phyloP scores from a whole-genome alignment of 495 filamentous ascomycete species.

The Cercophora newfieldiana region DNA sequence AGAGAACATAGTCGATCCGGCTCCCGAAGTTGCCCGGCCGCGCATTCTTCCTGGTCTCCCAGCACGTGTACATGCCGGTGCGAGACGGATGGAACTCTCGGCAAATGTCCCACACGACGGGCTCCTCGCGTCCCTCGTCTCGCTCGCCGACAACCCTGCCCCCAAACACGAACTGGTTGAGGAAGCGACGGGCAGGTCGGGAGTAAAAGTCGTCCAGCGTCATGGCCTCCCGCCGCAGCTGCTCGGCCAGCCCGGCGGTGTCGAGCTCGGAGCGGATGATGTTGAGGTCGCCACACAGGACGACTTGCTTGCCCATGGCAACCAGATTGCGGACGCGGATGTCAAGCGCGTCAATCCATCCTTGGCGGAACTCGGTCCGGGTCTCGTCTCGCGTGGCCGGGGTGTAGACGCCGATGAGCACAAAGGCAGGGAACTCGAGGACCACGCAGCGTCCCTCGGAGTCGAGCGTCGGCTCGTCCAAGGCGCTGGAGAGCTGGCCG shows the following conservation, averaged over 20 bases:
- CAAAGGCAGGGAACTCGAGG: constrained; percentile 94
- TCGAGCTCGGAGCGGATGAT: constrained; percentile 72
- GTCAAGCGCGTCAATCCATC: constrained; percentile 78
- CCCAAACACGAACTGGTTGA: constrained; percentile 79
- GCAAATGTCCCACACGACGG: constrained; percentile 84
- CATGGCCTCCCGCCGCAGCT: constrained; percentile 61
- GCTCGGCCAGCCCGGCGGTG: constrained; percentile 66
- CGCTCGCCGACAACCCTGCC: constrained; percentile 69
- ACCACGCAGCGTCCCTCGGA: constrained; percentile 90
- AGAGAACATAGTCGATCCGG: constrained; percentile 91
- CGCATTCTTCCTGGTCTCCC: constrained; percentile 60
- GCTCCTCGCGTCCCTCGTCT: constrained; percentile 69
- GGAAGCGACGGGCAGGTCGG: constrained; percentile 70
- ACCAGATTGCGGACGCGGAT: constrained; percentile 79
- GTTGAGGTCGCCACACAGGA: constrained; percentile 89
- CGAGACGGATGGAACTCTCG: constrained; percentile 77
- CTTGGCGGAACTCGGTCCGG: constrained; percentile 79
- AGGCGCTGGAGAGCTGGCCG: constrained; percentile 60
- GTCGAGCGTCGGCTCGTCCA: constrained; percentile 75
- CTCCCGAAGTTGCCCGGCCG: constrained; percentile 89
- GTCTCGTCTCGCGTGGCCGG: constrained; percentile 84
- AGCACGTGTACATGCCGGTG: constrained; percentile 90
- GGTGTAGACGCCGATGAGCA: constrained; percentile 86
- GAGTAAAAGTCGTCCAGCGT: constrained; percentile 57
- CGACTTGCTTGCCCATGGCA: constrained; percentile 74